Conservation (phyloP, 1,139 yeast species). For the Candida smagusa region DNA sequence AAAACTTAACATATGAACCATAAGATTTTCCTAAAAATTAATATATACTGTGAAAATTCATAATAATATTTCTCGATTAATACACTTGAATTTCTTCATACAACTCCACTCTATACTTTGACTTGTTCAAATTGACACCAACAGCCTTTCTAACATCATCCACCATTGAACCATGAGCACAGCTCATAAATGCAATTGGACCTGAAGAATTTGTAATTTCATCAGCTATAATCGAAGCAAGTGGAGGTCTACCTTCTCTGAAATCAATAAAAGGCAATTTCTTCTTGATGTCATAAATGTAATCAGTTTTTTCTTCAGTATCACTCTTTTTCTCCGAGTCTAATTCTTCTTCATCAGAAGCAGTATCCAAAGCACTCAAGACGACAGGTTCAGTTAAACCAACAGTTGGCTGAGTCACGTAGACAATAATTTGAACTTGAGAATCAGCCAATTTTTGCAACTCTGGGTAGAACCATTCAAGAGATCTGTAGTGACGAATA, state of each 20-base stretch:
- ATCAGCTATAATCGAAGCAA: slow-evolving; percentile 30
- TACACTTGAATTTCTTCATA: slow-evolving; percentile 38
- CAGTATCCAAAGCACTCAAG: slow-evolving; percentile 7
- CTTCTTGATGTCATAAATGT: slow-evolving; percentile 13
- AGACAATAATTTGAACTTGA: slow-evolving; percentile 31
- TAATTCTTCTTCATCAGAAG: slow-evolving; percentile 13
- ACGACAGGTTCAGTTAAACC: slow-evolving; percentile 18
- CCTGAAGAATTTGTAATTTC: slow-evolving; percentile 36
- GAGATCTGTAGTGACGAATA: slow-evolving; percentile 38
- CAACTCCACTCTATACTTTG: slow-evolving; percentile 36
- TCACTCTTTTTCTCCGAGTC: slow-evolving; percentile 14
- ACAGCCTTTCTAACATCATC: slow-evolving; percentile 36
- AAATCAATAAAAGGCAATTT: slow-evolving; percentile 37
- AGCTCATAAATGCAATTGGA: slow-evolving; percentile 35
- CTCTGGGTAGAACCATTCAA: slow-evolving; percentile 30
- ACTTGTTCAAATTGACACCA: slow-evolving; percentile 24
- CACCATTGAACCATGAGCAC: slow-evolving; percentile 42
- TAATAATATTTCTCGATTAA: background rate
- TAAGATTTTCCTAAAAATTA: too few species aligned
- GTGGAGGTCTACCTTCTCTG: slow-evolving; percentile 45
- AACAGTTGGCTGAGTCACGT: slow-evolving; percentile 26
- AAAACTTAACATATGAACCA: too few species aligned
- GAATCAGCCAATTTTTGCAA: slow-evolving; percentile 26
- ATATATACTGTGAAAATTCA: too few species aligned
- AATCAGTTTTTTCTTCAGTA: slow-evolving; percentile 11